These are phyloP conservation scores for Vaccinium vitisidaea DNA, from an alignment of 148 eudicot genomes.

Conservation along the genomic window DNA sequence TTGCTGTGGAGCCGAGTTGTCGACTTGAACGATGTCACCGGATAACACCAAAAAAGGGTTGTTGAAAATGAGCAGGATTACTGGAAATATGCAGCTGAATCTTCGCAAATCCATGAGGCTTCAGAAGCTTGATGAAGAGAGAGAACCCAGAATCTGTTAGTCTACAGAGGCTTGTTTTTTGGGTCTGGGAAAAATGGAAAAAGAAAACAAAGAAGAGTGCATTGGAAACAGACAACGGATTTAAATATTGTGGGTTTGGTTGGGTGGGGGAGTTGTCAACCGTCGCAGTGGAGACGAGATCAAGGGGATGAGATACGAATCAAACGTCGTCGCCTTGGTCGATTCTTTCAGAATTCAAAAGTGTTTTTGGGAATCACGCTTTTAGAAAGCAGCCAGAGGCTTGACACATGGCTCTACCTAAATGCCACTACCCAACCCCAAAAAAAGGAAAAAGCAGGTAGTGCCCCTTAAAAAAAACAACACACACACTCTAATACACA, in stretches of 20 bases:
- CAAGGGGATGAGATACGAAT: not conserved
- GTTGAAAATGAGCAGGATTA: slow-evolving; percentile 21
- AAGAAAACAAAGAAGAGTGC: not conserved
- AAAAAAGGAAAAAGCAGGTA: no score
- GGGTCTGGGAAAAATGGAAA: not conserved
- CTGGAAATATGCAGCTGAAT: slow-evolving; percentile 24
- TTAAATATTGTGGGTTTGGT: not conserved
- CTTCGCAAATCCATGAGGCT: slow-evolving; percentile 40
- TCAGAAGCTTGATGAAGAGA: not conserved
- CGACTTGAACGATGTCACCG: slow-evolving; percentile 79
- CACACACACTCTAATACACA: no score
- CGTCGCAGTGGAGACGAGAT: not conserved
- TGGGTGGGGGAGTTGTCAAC: not conserved
- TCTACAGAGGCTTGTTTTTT: not conserved
- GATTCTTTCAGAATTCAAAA: no score
- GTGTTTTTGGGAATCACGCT: no score
- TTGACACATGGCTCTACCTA: no score
- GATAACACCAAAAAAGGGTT: slow-evolving; percentile 40
- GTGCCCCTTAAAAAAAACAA: no score
- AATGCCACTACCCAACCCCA: no score
- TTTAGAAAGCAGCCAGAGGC: no score
- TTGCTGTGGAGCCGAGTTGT: slow-evolving; percentile 67
- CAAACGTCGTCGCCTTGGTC: no score
- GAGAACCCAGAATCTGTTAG: not conserved
- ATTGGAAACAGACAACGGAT: not conserved